Evolutionary conservation across 139 green algal genomes (phyloP), one percentile per base, ranked within the genome.

Genomic region (Chlorella sp.): DNA sequence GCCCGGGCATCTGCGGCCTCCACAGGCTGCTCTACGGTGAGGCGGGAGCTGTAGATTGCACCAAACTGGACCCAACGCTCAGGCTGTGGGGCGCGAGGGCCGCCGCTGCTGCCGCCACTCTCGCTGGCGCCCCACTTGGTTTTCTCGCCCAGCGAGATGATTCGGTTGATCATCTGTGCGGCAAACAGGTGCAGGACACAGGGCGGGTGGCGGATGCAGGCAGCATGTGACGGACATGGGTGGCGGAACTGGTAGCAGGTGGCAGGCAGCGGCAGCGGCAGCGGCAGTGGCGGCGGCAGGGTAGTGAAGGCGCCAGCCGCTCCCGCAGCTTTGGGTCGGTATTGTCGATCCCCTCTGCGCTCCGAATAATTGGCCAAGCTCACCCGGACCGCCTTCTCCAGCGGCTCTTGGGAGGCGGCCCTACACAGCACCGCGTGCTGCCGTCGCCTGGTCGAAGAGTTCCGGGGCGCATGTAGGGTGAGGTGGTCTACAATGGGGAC

Each of bases 61-160:
- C 82, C 89, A 85, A 93, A 93, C 80, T 91, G 87, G 22, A 93
- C 90, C 90, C 90, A 93, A 5, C 90, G 89, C 78, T 91, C 53
- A 18, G 53, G 53, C 57, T n/a, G 53, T 36, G 30, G 2, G 71
- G 15, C 28, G 18, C 37, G 22, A 5, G 39, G 11, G 21, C 61
- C 40, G 14, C 11, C 57, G 40, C 15, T 48, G 60, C 32, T 80
- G 60, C 76, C 32, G 3, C 2, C 14, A 16, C 30, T 42, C 15
- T 32, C 73, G 24, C 53, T 73, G 22, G 75, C 77, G 32, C 53
- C 77, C 86, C 86, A 90, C 19, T 75, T 83, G 37, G 77, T 60
- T 18, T 60, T 61, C 60, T 90, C 86, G 5, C 86, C 86, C 12
- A 86, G 26, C 1, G 42, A 42, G 16, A 93, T 84, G 16, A 93